Conservation (phyloP, 805 yeast species). For the Candida peoriensis region DNA sequence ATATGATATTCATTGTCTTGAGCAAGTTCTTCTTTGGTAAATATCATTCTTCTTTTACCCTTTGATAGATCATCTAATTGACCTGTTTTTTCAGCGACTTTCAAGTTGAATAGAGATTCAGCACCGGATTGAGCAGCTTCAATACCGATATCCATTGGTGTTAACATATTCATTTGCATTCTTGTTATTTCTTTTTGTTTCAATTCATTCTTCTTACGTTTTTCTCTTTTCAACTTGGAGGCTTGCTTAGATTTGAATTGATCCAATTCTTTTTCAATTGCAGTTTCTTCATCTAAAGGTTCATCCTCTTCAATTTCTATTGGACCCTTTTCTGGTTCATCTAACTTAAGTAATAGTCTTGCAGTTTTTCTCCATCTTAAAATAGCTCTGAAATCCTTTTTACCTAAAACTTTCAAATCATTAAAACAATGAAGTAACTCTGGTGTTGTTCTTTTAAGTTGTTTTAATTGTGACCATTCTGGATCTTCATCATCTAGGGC, state of each 20-base stretch:
- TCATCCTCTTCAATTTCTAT: constrained; percentile 51
- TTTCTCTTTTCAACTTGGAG: constrained; percentile 69
- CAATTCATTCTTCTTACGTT: constrained; percentile 71
- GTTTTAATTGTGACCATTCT: constrained; percentile 68
- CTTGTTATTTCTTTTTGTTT: constrained; percentile 85
- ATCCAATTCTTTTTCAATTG: constrained; percentile 78
- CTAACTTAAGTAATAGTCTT: constrained; percentile 68
- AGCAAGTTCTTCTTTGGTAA: constrained; percentile 48
- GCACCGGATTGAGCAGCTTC: constrained; percentile 83
- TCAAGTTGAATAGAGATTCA: constrained; percentile 76
- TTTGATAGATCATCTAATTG: constrained; percentile 63
- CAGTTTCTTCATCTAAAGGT: constrained; percentile 80
- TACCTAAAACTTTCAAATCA: constrained; percentile 91
- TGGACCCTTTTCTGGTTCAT: constrained; percentile 41
- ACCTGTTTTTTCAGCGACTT: constrained; percentile 85
- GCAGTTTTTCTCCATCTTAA: constrained; percentile 88
- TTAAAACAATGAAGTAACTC: constrained; percentile 81
- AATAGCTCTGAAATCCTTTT: constrained; percentile 82
- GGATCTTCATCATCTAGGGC: constrained; percentile 53
- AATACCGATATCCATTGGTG: constrained; percentile 88
- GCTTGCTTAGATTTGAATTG: constrained; percentile 68
- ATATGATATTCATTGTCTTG: constrained; percentile 54
- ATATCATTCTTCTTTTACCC: constrained; percentile 67
- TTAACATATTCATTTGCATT: constrained; percentile 94
- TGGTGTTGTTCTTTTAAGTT: constrained; percentile 68